A percentile compares a stretch with the other conserved stretches of the same genome.
Conservation (phyloP, 345 rosid species). For the Gossypium arboreum region DNA sequence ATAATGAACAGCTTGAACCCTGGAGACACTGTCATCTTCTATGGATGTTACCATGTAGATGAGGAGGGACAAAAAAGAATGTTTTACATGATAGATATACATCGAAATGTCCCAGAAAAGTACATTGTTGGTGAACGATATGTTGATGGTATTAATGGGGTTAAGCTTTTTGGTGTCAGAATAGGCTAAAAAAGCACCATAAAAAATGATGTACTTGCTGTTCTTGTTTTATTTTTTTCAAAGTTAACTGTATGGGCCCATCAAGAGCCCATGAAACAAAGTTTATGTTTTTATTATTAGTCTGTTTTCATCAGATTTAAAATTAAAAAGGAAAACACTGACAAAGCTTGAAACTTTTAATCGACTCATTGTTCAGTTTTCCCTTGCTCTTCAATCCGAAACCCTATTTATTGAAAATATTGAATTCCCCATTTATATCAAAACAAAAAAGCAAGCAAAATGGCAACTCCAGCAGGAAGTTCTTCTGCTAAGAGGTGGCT, state of each 20-base stretch:
- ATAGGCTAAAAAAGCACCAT: neutral
- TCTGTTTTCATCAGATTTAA: neutral
- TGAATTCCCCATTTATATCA: neutral
- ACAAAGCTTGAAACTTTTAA: neutral
- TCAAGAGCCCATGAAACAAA: neutral
- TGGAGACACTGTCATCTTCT: constrained; percentile 17
- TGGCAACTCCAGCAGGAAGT: constrained; percentile 54
- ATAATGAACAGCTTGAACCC: constrained; percentile 21
- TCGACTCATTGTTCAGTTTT: neutral
- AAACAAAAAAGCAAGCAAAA: constrained; percentile 22
- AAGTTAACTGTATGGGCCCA: neutral
- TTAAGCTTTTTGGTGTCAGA: constrained; percentile 2
- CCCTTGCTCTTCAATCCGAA: neutral
- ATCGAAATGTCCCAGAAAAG: neutral
- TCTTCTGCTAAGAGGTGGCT: constrained; percentile 84
- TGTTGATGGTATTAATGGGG: neutral
- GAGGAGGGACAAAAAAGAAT: neutral
- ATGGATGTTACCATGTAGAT: constrained; percentile 4
- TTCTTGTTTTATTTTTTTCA: neutral
- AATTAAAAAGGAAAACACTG: neutral
- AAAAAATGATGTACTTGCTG: neutral
- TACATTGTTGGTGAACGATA: neutral
- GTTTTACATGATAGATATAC: constrained; percentile 23
- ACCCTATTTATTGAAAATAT: neutral
- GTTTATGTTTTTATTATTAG: neutral